Evolutionary conservation across 1,284 basidiomycete species (phyloP).

Genomic region (Omphalotus olearius): DNA sequence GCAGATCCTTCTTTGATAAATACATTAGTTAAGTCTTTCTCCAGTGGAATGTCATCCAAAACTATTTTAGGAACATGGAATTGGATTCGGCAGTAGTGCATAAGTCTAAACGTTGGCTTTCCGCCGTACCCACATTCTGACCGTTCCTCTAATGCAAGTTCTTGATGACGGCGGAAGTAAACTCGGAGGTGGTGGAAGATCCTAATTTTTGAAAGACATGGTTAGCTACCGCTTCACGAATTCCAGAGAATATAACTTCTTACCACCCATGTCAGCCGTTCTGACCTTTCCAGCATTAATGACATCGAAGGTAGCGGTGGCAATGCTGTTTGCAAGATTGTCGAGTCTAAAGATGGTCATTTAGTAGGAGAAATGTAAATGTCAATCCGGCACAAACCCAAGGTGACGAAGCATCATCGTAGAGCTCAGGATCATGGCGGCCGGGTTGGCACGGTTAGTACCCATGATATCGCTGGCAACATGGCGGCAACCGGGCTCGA

Average conservation of each 20-base stretch:
- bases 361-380: conserved; percentile 1
- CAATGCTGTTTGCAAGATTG: conserved; percentile 92
- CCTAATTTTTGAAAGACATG: conserved; percentile 37
- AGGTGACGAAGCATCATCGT: conserved; percentile 99
- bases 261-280: conserved; percentile 95
- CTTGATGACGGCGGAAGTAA: conserved; percentile 86
- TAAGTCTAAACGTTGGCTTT: too few species aligned
- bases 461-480: conserved; percentile 98
- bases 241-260: conserved; percentile 22
- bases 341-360: conserved; percentile 60
- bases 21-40: too few species aligned
- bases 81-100: conserved; percentile 7
- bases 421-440: conserved; percentile 95
- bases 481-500: conserved; percentile 98
- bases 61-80: conserved; percentile 10
- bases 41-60: conserved; percentile 17
- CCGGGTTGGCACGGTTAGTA: conserved; percentile 95
- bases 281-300: conserved; percentile 87
- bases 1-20: too few species aligned
- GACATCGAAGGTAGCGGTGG: conserved; percentile 90
- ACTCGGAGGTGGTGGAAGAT: conserved; percentile 85
- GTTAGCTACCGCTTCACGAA: background rate
- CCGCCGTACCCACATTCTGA: too few species aligned
- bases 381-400: conserved; percentile 48
- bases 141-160: conserved; percentile 33